These are phyloP conservation scores for Saitozyma podzolica DNA, from an alignment of 768 basidiomycete genomes.

Conservation along the genomic window DNA sequence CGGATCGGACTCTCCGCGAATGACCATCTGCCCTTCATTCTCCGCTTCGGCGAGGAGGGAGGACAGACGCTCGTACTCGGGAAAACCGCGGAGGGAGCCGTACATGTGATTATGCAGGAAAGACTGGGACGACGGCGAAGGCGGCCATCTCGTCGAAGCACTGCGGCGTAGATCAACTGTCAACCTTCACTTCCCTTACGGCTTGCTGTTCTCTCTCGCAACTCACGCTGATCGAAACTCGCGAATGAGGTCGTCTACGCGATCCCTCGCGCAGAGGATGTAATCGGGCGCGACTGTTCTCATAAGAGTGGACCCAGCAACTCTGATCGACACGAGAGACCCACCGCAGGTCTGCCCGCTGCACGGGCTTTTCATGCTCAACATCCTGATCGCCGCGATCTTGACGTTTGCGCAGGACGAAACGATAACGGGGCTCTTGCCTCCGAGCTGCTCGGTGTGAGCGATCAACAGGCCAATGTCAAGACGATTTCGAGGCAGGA, in stretches of 20 bases:
- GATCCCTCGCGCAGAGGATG: slow-evolving; percentile 38
- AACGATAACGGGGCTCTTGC: slow-evolving; percentile 51
- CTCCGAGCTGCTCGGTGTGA: slow-evolving; percentile 41
- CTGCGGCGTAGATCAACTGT: too few species aligned
- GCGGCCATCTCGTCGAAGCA: slow-evolving; percentile 28
- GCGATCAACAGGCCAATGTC: too few species aligned
- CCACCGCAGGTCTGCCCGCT: slow-evolving; percentile 48
- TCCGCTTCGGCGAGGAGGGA: slow-evolving; percentile 42
- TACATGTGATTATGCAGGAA: slow-evolving; percentile 22
- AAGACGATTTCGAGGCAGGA: too few species aligned
- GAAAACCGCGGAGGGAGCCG: slow-evolving; percentile 12
- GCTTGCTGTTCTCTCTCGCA: too few species aligned
- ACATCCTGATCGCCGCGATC: slow-evolving; percentile 43
- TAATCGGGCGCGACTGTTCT: slow-evolving; percentile 46
- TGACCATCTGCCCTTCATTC: slow-evolving; percentile 35
- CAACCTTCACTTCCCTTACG: too few species aligned
- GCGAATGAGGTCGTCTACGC: slow-evolving; percentile 35
- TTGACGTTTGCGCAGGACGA: slow-evolving; percentile 40
- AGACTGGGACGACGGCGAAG: slow-evolving; percentile 29
- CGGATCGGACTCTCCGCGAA: slow-evolving; percentile 43
- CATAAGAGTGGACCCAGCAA: neutral
- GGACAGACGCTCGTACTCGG: slow-evolving; percentile 33
- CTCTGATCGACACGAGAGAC: neutral
- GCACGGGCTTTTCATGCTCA: slow-evolving; percentile 44
- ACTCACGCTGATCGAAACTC: neutral